These are phyloP conservation scores for Angomonas deanei DNA, from an alignment of 208 protist species.

Conservation along the genomic window DNA sequence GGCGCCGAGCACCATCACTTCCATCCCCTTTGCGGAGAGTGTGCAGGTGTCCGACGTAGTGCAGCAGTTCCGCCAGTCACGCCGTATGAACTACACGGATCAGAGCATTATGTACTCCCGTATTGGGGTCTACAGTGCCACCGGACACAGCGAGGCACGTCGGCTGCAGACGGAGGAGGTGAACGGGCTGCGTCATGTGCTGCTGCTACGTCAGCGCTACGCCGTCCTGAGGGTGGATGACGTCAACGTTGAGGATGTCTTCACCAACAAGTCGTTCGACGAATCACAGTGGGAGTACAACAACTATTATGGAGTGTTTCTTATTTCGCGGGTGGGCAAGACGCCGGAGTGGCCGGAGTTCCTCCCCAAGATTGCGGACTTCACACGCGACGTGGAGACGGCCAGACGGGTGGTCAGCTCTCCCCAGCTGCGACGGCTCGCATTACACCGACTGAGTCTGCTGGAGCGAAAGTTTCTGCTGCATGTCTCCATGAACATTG, in stretches of 20 bases:
- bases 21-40: constrained; percentile 38
- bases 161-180: constrained; percentile 38
- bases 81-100: constrained; percentile 67
- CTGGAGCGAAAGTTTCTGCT: constrained; percentile 92
- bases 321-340: constrained; percentile 60
- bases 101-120: constrained; percentile 76
- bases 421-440: constrained; percentile 68
- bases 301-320: constrained; percentile 86
- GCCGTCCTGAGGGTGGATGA: constrained; percentile 45
- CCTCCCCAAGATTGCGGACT: constrained; percentile 69
- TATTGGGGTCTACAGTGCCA: constrained; percentile 56
- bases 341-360: constrained; percentile 71
- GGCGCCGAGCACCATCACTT: constrained; percentile 15
- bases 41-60: constrained; percentile 40
- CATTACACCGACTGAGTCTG: constrained; percentile 78
- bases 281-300: constrained; percentile 85
- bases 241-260: constrained; percentile 81
- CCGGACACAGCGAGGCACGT: constrained; percentile 5
- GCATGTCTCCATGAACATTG: constrained; percentile 90
- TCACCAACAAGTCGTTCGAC: constrained; percentile 72
- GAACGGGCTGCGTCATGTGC: constrained; percentile 50
- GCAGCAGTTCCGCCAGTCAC: constrained; percentile 36
- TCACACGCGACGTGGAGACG: constrained; percentile 75
- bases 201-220: constrained; percentile 76
- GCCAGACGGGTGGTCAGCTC: constrained; percentile 59